A percentile compares a stretch with the other conserved stretches of the same genome.
phyloP scores from a whole-genome alignment of 2,329 filamentous ascomycete genomes.

The Colletotrichum higginsianum region DNA sequence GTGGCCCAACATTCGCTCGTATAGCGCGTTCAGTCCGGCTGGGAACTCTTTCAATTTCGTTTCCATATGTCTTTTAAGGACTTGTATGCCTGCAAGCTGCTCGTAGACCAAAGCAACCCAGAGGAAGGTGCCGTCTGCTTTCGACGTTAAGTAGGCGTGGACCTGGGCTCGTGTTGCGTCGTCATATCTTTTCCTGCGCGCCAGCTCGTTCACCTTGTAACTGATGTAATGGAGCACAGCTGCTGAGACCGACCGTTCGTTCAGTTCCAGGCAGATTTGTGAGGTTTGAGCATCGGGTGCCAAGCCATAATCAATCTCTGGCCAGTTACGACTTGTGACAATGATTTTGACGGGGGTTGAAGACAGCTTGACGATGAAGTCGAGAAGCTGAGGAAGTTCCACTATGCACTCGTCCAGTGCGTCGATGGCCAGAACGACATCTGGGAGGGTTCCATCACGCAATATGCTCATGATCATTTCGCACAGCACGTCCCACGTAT shows the following conservation, averaged over 20 bases:
- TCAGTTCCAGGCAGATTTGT: slow-evolving; percentile 55
- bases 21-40: slow-evolving; percentile 53
- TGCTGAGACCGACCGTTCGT: slow-evolving; percentile 49
- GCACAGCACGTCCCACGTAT: slow-evolving; percentile 51
- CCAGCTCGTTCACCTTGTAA: slow-evolving; percentile 49
- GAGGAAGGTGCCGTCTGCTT: slow-evolving; percentile 57
- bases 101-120: slow-evolving; percentile 52
- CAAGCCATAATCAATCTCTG: slow-evolving; percentile 53
- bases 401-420: slow-evolving; percentile 22
- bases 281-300: slow-evolving; percentile 41
- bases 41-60: slow-evolving; percentile 47
- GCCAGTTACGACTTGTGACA: slow-evolving; percentile 60
- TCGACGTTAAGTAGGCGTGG: slow-evolving; percentile 44
- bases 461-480: slow-evolving; percentile 58
- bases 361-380: slow-evolving; percentile 47
- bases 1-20: slow-evolving; percentile 55
- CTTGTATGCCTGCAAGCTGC: slow-evolving; percentile 28
- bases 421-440: slow-evolving; percentile 55
- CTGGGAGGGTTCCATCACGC: slow-evolving; percentile 48
- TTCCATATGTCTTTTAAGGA: slow-evolving; percentile 25
- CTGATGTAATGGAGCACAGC: slow-evolving; percentile 55
- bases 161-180: slow-evolving; percentile 25
- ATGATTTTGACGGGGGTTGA: slow-evolving; percentile 57
- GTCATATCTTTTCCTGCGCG: slow-evolving; percentile 29
- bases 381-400: slow-evolving; percentile 49